A percentile compares a stretch with the other conserved stretches of the same genome.
phyloP scores from a whole-genome alignment of 2,329 filamentous ascomycete species.

The Paecilomyces formosus region DNA sequence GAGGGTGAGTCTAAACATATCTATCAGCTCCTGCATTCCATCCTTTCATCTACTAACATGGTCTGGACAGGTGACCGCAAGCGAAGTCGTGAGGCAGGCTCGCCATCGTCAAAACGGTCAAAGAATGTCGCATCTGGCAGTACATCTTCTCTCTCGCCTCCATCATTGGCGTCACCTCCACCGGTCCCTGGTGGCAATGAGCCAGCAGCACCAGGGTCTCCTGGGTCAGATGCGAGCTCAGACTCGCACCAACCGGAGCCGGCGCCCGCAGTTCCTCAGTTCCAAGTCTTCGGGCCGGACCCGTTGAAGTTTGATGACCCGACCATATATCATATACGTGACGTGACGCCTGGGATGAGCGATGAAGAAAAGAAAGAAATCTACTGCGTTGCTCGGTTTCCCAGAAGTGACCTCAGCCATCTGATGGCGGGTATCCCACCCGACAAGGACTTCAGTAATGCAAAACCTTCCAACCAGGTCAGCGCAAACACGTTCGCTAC shows the following conservation, averaged over 20 bases:
- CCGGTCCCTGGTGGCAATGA: slow-evolving; percentile 48
- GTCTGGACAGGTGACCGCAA: slow-evolving; percentile 6
- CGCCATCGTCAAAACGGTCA: slow-evolving; percentile 31
- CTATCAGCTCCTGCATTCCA: background rate
- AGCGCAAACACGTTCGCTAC: slow-evolving; percentile 88
- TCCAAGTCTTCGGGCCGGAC: slow-evolving; percentile 86
- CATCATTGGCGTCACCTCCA: slow-evolving; percentile 36
- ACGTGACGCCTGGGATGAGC: slow-evolving; percentile 65
- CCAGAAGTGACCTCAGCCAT: slow-evolving; percentile 70
- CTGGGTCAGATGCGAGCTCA: slow-evolving; percentile 53
- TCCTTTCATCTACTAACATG: background rate
- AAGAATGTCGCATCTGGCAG: slow-evolving; percentile 30
- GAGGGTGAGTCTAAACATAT: background rate
- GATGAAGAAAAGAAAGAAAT: slow-evolving; percentile 82
- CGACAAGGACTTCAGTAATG: slow-evolving; percentile 90
- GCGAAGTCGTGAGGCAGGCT: slow-evolving; percentile 16
- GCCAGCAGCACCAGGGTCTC: slow-evolving; percentile 53
- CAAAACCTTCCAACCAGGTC: slow-evolving; percentile 90
- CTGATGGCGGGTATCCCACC: slow-evolving; percentile 83
- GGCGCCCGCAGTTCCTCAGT: slow-evolving; percentile 58
- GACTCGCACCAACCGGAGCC: slow-evolving; percentile 54
- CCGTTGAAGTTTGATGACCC: slow-evolving; percentile 86
- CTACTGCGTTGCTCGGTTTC: slow-evolving; percentile 79
- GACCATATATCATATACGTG: slow-evolving; percentile 86
- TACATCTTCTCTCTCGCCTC: slow-evolving; percentile 32